Conservation (phyloP, 805 yeast genomes). For the Candida tallmaniae region DNA sequence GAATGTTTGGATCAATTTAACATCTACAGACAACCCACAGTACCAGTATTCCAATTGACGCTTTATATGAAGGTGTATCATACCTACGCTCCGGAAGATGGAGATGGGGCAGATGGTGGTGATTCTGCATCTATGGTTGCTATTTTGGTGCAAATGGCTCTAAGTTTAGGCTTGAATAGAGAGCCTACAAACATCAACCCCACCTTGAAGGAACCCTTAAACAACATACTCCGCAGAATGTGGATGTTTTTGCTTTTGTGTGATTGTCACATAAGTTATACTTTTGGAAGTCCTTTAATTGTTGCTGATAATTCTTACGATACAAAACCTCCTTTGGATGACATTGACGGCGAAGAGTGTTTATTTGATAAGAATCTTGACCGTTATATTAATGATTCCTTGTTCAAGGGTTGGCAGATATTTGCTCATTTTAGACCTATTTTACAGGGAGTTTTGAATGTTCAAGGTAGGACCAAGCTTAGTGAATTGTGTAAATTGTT, state of each 20-base stretch:
- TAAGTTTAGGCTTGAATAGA: conserved; percentile 34
- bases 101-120: conserved; percentile 39
- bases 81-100: conserved; percentile 37
- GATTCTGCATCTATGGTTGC: conserved; percentile 26
- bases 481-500: conserved; percentile 31
- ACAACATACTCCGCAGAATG: conserved; percentile 52
- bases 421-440: conserved; percentile 24
- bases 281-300: conserved; percentile 45
- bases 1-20: conserved; percentile 54
- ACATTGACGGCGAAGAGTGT: conserved; percentile 35
- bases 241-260: conserved; percentile 49
- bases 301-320: conserved; percentile 42
- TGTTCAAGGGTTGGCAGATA: conserved; percentile 27
- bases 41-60: conserved; percentile 29
- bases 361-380: conserved; percentile 38
- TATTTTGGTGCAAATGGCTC: conserved; percentile 34
- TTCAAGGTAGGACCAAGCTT: conserved; percentile 35
- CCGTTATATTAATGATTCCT: conserved; percentile 29
- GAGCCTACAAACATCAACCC: conserved; percentile 22
- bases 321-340: conserved; percentile 45
- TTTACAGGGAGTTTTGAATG: conserved; percentile 34
- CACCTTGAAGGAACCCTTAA: conserved; percentile 20
- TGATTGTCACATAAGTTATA: conserved; percentile 43
- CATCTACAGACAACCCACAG: conserved; percentile 32
- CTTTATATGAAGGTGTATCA: conserved; percentile 26